Evolutionary conservation across 495 filamentous ascomycete species (phyloP).

Genomic region (Penicillium diatomitis): DNA sequence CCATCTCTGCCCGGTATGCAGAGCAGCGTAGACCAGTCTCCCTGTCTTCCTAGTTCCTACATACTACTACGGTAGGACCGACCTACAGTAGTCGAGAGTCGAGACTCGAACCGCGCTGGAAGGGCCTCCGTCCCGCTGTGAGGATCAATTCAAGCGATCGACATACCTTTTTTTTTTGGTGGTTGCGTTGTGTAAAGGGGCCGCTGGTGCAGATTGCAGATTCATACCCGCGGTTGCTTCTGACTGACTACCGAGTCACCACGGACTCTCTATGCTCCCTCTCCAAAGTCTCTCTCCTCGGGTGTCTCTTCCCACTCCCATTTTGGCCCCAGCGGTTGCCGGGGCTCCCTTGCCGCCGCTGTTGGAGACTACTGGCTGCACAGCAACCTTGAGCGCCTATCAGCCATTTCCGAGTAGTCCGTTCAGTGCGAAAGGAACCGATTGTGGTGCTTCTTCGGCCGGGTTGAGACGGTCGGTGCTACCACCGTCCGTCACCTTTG

Average conservation of each 20-base stretch:
- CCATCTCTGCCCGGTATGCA: constrained; percentile 6
- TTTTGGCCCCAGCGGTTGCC: constrained; percentile 28
- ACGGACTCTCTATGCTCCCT: constrained; percentile 2
- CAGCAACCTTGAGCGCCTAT: constrained; percentile 30
- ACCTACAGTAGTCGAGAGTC: too few species aligned
- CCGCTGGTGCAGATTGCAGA: too few species aligned
- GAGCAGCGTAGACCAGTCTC: neutral
- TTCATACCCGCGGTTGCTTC: too few species aligned
- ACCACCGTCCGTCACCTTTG: neutral
- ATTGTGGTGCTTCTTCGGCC: constrained; percentile 14
- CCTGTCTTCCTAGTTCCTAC: neutral
- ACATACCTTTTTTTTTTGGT: neutral
- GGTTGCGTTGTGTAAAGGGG: too few species aligned
- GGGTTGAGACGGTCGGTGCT: constrained; percentile 19
- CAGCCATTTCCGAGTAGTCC: constrained; percentile 14
- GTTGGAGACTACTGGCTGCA: constrained; percentile 22
- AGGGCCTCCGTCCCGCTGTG: too few species aligned
- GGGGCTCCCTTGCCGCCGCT: constrained; percentile 39
- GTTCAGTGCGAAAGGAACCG: neutral
- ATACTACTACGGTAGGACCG: too few species aligned
- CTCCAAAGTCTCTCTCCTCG: neutral
- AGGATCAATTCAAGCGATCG: too few species aligned
- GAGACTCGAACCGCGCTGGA: too few species aligned
- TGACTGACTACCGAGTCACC: neutral
- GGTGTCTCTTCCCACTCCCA: neutral